A percentile compares a stretch with the other conserved stretches of the same genome.
Evolutionary conservation across 768 basidiomycete genomes (phyloP).

Genomic region (Rhodosporidiobolus odoratus): DNA sequence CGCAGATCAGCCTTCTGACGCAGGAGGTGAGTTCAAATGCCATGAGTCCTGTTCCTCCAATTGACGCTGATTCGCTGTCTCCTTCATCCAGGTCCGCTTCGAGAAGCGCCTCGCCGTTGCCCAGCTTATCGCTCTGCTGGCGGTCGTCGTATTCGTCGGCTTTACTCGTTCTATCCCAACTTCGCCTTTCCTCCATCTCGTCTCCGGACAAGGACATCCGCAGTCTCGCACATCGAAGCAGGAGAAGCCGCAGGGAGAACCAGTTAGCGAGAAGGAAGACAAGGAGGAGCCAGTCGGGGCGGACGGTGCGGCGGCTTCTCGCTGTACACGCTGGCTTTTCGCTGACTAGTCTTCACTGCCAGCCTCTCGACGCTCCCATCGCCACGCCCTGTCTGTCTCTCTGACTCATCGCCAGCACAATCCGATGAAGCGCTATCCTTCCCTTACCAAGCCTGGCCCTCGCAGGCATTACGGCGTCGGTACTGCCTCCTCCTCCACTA

Average conservation of each 20-base stretch:
- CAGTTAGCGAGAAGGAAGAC: not conserved
- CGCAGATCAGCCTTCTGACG: conserved; percentile 65
- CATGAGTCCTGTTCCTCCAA: not conserved
- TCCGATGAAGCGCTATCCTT: conserved; percentile 18
- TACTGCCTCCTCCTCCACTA: conserved; percentile 7
- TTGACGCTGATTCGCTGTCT: not conserved
- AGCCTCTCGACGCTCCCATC: not conserved
- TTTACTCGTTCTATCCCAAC: conserved; percentile 66
- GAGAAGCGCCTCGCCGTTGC: conserved; percentile 86
- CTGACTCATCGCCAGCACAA: not conserved
- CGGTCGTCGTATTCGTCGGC: conserved; percentile 78
- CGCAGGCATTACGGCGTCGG: conserved; percentile 27
- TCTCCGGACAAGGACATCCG: not conserved
- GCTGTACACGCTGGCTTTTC: no score
- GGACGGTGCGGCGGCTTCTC: no score
- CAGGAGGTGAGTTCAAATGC: conserved; percentile 70
- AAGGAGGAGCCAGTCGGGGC: not conserved
- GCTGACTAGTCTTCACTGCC: not conserved
- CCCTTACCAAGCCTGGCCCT: conserved; percentile 19
- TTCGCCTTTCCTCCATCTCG: conserved; percentile 37
- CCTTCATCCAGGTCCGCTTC: conserved; percentile 59
- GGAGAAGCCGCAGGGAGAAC: not conserved
- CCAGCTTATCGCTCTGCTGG: conserved; percentile 74
- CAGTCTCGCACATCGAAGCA: no score
- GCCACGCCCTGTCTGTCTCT: not conserved